A percentile compares a stretch with the other conserved stretches of the same genome.
These are phyloP conservation scores for Aureoboletus auriporus DNA, from an alignment of 768 basidiomycete genomes.

Conservation along the genomic window DNA sequence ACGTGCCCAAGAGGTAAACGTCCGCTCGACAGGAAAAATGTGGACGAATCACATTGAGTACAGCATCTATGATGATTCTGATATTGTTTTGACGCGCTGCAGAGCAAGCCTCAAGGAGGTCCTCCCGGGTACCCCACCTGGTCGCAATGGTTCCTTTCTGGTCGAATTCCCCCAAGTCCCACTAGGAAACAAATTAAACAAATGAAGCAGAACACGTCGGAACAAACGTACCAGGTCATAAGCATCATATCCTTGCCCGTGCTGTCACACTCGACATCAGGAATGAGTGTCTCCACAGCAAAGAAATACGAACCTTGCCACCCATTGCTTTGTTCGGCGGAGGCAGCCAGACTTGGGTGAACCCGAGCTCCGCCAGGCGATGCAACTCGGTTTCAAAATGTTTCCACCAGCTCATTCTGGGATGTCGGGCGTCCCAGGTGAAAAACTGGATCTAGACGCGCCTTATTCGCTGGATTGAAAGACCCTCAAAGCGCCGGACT, in stretches of 20 bases:
- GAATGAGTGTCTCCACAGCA: background rate
- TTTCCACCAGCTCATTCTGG: conserved; percentile 73
- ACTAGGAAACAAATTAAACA: conserved; percentile 39
- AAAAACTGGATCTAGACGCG: conserved; percentile 69
- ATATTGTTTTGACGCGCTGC: conserved; percentile 67
- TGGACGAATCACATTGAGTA: conserved; percentile 65
- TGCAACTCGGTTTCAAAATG: conserved; percentile 67
- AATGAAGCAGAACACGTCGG: background rate
- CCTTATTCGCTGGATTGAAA: background rate
- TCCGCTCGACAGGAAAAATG: background rate
- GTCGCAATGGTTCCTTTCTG: conserved; percentile 71
- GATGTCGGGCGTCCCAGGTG: conserved; percentile 67
- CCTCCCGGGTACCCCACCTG: conserved; percentile 85
- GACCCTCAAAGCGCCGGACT: conserved; percentile 11
- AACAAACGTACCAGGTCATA: conserved; percentile 67
- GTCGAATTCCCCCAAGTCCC: conserved; percentile 84
- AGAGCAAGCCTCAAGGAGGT: conserved; percentile 66
- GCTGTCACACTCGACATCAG: conserved; percentile 33
- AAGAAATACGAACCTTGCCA: conserved; percentile 36
- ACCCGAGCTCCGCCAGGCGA: conserved; percentile 57
- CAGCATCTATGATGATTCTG: conserved; percentile 79
- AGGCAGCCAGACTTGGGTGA: conserved; percentile 82
- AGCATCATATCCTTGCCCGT: conserved; percentile 78
- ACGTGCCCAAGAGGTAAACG: conserved; percentile 2
- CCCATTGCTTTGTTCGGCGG: conserved; percentile 76